Evolutionary conservation across 2,329 filamentous ascomycete species (phyloP), one percentile per base, ranked within the genome.

Genomic region (Penicillium sp.): DNA sequence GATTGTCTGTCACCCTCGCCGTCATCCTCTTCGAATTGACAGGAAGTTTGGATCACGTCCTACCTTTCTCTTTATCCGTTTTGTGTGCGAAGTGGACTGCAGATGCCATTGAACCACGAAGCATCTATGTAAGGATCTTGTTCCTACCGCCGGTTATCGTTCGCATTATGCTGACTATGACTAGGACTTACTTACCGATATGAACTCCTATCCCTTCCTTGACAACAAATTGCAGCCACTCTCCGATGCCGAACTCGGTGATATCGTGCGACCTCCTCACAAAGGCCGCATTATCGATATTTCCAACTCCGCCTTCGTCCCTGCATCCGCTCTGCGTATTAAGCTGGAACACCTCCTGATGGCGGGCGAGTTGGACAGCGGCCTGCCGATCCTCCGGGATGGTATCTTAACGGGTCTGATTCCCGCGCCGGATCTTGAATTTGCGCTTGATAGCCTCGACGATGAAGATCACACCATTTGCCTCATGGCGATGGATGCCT

Each of bases 11-110:
- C 25, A 98, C 95, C 0, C 82, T 99, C 8, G 93, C 93, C 0
- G 93, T 98, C 71, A 98, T 99, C 62, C 81, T 98, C 0, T 98
- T 99, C 69, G 95, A 99, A 76, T 82, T 99, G 38, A 99, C 95
- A 0, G 95, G 95, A 58, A 97, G 92, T 74, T 82, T 98, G 52
- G 92, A 98, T 74, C 96, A 98, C 70, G 95, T 99, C 3, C 81
- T 99, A 11, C 95, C 95, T 0, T 98, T 98, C 75, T 97, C 93
- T 0, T 81, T 99, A 8, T 90, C 92, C 0, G 92, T 99, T 37
- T 82, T 98, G 4, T 93, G 96, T 30, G 89, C 94, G n/a, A 99
- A 99, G 79, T 99, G 95, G 95, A 97, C 93, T 0, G 93, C 95
- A 0, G 95, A 98, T 77, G 93, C 93, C 3, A 86, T 99, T 55